Base-by-base conservation (phyloP, 176 grass and related monocot species). In the Oryza australiensis region DNA sequence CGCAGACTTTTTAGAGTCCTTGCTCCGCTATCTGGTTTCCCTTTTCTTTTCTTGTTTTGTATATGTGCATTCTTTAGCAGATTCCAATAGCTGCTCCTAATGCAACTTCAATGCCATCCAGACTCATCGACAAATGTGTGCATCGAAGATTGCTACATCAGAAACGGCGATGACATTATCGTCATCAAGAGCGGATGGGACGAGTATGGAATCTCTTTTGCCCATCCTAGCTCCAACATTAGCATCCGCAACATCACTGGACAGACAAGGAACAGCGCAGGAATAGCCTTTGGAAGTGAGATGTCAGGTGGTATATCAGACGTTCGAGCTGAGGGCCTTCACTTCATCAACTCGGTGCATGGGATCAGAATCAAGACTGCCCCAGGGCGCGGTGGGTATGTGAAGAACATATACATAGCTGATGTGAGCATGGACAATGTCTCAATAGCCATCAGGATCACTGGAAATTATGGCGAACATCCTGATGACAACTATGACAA, bases 131-230 rank as follows among this genome's bases (percentile, higher is more conserved):
- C 78, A 64, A 97, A 97, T 35, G 87, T 97, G 18, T 97, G 94
- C 65, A 90, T 97, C 22, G 87, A 97, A 84, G 87, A 94, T 86
- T 97, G 94, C 57, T 97, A 94, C 80, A 85, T 94, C 66, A 88
- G 85, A 68, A 97, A 90, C 34, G 94, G 94, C 0, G 89, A 92
- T 71, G 94, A 94, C 34, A 59, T 94, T 46, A 80, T 97, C 1
- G 91, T 92, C 53, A 92, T 97, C 48, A 97, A 97, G 82, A 97
- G 91, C 76, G 91, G 94, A 2, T 94, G 94, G 94, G 94, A 97
- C 38, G 85, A 97, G 68, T 97, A 94, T 3, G 91, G 94, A 55
- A 97, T 97, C 40, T 91, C 91, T 71, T 94, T 92, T 72, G 89
- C 85, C 41, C 87, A 82, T 27, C 91, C 94, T 30, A 97, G 91